phyloP scores from a whole-genome alignment of 129 eudicot species.

The Tanacetum coccineum region DNA sequence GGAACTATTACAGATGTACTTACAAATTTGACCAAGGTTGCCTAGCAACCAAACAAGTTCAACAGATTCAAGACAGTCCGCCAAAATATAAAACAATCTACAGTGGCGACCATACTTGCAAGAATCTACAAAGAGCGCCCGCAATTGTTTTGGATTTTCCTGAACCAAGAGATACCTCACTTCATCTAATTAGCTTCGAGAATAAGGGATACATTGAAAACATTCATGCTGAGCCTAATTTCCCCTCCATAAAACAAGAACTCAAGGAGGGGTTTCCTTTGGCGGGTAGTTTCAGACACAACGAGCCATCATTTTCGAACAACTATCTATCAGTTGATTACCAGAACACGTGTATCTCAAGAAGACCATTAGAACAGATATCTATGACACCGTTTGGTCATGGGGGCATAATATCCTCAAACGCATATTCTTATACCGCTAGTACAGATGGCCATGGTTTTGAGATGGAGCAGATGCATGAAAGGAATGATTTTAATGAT shows the following conservation, averaged over 20 bases:
- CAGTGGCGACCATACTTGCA: constrained; percentile 39
- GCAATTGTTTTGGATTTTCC: constrained; percentile 25
- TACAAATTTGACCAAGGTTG: constrained; percentile 44
- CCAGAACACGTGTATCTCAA: background rate
- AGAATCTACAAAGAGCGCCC: constrained; percentile 19
- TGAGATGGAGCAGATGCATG: constrained; percentile 13
- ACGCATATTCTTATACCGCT: constrained; percentile 5
- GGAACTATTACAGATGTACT: constrained; percentile 55
- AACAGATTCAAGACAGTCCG: constrained; percentile 30
- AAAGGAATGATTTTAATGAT: constrained; percentile 12
- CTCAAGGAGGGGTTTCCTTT: background rate
- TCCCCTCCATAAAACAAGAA: constrained; percentile 7
- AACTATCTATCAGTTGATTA: background rate
- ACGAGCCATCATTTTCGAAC: background rate
- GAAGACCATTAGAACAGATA: background rate
- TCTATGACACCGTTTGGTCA: constrained; percentile 8
- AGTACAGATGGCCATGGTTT: background rate
- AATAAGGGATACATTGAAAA: background rate
- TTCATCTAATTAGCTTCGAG: constrained; percentile 26
- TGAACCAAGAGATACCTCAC: constrained; percentile 22
- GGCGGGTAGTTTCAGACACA: background rate
- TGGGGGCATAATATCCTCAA: background rate
- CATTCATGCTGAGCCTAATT: background rate
- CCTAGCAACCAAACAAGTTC: constrained; percentile 48
- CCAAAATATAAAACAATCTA: constrained; percentile 31